Evolutionary conservation across 2,329 filamentous ascomycete genomes (phyloP).

Genomic region (Cladorrhinum sp.): DNA sequence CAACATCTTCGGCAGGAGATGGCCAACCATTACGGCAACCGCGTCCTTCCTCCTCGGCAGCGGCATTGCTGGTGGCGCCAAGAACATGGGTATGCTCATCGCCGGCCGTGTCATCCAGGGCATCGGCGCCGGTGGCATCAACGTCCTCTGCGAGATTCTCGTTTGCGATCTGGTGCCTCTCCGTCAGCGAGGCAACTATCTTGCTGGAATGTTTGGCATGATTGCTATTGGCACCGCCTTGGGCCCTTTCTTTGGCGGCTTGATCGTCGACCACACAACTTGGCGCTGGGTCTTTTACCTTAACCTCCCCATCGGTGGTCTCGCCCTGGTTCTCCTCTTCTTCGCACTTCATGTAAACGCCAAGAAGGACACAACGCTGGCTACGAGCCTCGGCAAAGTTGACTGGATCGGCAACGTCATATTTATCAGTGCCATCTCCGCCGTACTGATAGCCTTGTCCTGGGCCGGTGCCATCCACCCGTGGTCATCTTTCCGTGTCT

Average conservation of each 20-base stretch:
- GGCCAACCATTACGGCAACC: not conserved
- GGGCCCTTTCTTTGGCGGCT: slow-evolving; percentile 38
- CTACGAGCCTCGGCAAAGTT: slow-evolving; percentile 34
- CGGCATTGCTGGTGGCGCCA: slow-evolving; percentile 5
- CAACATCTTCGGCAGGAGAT: slow-evolving; percentile 13
- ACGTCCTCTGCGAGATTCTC: slow-evolving; percentile 30
- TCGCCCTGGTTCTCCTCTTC: slow-evolving; percentile 36
- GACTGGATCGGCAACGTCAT: slow-evolving; percentile 44
- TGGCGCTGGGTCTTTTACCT: slow-evolving; percentile 49
- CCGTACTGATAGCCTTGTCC: slow-evolving; percentile 23
- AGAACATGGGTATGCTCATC: not conserved
- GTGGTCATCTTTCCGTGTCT: slow-evolving; percentile 16
- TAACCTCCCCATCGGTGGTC: slow-evolving; percentile 41
- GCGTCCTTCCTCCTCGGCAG: slow-evolving; percentile 8
- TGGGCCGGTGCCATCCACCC: slow-evolving; percentile 21
- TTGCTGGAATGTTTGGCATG: slow-evolving; percentile 33
- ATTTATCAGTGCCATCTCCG: slow-evolving; percentile 32
- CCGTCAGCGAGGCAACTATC: slow-evolving; percentile 37
- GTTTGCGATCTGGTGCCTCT: slow-evolving; percentile 40
- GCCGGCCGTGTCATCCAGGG: not conserved
- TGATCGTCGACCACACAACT: slow-evolving; percentile 30
- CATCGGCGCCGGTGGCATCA: slow-evolving; percentile 1
- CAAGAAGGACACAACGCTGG: slow-evolving; percentile 24
- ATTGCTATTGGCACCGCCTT: slow-evolving; percentile 38
- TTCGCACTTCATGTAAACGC: slow-evolving; percentile 40